Evolutionary conservation across 768 basidiomycete genomes (phyloP), one percentile per base, ranked within the genome.

Genomic region (Suillus tomentosus): DNA sequence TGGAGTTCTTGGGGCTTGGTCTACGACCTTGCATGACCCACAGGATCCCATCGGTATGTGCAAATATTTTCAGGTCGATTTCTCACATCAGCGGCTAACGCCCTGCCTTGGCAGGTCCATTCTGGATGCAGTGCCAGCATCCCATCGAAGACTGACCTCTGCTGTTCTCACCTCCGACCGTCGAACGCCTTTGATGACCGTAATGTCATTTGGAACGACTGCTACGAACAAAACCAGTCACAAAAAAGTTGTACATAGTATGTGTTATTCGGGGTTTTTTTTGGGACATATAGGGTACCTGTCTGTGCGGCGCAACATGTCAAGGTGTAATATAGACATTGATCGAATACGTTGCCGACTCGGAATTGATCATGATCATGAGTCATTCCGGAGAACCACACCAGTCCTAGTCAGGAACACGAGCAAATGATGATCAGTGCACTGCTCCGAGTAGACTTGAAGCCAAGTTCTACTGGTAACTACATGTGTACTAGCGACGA

Each of bases 1-100:
- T 71, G 89, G 90, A 19, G 79, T 87, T 2, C 70, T 91, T 8
- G 90, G 82, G 8, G 50, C 76, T 10, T 84, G 84, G 83, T 84
- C 84, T 7, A 85, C 84, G 2, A 69, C 79, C 7, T 75, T 77
- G 31, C 83, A 84, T 58, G 81, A 85, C n/a, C 55, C 60, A 3
- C 74, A 78, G 39, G 83, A 85, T 67, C 83, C 83, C 0, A 77
- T 85, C 48, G 84, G 83, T 83, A 11, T 34, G 71, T 42, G 36
- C 27, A 5, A 22, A 15, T 22, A 36, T 42, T 5, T 9, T 51
- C 17, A 3, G 6, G 31, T 9, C 10, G 10, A 13, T 31, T 42
- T 27, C 5, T 31, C 22, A 24, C 11, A 54, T 61, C 17, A 58
- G 40, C 3, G 17, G 10, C 27, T 58, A 31, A 58, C 14, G 5